These are phyloP conservation scores for Trichopus zeylanicus DNA, from an alignment of 116 monocot genomes.

Conservation along the genomic window DNA sequence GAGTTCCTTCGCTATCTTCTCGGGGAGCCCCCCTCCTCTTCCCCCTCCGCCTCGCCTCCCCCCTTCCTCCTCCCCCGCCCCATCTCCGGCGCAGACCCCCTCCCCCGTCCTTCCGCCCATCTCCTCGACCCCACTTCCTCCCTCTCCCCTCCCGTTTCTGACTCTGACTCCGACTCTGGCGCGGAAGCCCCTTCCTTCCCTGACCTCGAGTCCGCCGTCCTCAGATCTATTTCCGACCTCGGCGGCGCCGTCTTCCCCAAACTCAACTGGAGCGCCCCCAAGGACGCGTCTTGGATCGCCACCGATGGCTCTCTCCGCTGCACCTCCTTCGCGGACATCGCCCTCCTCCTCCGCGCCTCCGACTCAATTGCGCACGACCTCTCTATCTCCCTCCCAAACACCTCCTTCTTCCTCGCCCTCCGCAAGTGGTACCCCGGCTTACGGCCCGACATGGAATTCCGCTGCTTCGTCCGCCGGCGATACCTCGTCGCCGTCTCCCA, in stretches of 20 bases:
- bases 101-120: background rate
- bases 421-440: background rate
- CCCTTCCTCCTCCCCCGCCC: background rate
- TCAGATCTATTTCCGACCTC: background rate
- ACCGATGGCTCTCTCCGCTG: background rate
- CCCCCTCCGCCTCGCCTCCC: background rate
- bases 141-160: background rate
- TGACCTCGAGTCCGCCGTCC: background rate
- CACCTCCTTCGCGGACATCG: background rate
- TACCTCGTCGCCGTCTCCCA: background rate
- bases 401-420: background rate
- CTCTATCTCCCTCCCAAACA: background rate
- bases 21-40: background rate
- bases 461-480: background rate
- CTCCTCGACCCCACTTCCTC: background rate
- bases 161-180: background rate
- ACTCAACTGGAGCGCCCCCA: slow-evolving; percentile 6
- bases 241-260: slow-evolving; percentile 3
- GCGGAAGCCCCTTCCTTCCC: slow-evolving; percentile 2
- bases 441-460: background rate
- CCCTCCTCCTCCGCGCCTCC: background rate
- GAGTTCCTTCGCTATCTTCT: background rate
- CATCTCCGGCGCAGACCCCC: background rate
- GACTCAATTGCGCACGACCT: background rate
- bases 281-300: background rate